Evolutionary conservation across 352 stramenopile genomes (phyloP).

Genomic region (Pythium biforme): DNA sequence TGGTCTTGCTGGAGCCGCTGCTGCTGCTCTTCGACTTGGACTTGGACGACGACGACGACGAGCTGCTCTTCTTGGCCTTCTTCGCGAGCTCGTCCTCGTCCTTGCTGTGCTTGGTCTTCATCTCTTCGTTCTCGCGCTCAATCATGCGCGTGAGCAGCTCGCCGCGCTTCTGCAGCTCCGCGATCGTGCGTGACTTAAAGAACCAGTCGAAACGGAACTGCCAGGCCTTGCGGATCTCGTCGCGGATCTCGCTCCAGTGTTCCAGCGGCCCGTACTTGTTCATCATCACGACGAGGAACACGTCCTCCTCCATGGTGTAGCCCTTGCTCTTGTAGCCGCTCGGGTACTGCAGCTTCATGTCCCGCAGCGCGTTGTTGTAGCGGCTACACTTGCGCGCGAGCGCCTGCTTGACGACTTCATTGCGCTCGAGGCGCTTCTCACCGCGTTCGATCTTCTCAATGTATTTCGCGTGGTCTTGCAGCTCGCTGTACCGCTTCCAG

Average conservation of each 20-base stretch:
- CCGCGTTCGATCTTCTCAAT: slow-evolving; percentile 97
- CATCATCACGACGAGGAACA: slow-evolving; percentile 99
- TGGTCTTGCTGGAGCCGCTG: slow-evolving; percentile 55
- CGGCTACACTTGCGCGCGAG: slow-evolving; percentile 95
- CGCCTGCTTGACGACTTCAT: slow-evolving; percentile 94
- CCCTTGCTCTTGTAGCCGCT: slow-evolving; percentile 92
- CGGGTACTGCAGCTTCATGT: slow-evolving; percentile 88
- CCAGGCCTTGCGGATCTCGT: slow-evolving; percentile 97
- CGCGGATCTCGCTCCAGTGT: slow-evolving; percentile 96
- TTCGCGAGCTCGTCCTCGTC: slow-evolving; percentile 80
- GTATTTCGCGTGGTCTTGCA: slow-evolving; percentile 91
- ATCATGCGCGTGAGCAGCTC: slow-evolving; percentile 95
- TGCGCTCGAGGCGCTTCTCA: slow-evolving; percentile 95
- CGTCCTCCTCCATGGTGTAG: slow-evolving; percentile 97
- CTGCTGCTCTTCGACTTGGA: slow-evolving; percentile 67
- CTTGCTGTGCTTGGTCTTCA: slow-evolving; percentile 68
- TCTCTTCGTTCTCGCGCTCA: slow-evolving; percentile 92
- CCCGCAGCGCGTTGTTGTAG: slow-evolving; percentile 91
- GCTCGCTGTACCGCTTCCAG: slow-evolving; percentile 92
- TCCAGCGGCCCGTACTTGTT: slow-evolving; percentile 96
- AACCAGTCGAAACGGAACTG: slow-evolving; percentile 99
- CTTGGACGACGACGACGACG: slow-evolving; percentile 46
- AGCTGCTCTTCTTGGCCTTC: slow-evolving; percentile 68
- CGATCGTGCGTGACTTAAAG: slow-evolving; percentile 97
- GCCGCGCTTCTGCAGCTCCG: slow-evolving; percentile 96